Conservation (phyloP, 139 green algal genomes). For the Tetratostichococcus sp. region DNA sequence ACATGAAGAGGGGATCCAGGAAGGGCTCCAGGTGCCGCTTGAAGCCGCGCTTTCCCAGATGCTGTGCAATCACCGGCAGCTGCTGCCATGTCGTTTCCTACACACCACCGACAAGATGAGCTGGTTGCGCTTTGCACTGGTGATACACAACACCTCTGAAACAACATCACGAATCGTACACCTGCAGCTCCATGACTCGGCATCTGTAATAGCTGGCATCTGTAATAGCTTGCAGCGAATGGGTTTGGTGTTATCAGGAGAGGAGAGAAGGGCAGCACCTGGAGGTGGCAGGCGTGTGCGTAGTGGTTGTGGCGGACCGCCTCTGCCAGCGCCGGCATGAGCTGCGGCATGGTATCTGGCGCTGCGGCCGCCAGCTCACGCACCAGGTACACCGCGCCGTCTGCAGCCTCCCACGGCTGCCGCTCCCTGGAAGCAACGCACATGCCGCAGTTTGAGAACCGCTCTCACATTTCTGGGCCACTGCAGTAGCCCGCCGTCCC, state of each 20-base stretch:
- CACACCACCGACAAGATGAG: too few species aligned
- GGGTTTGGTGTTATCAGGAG: too few species aligned
- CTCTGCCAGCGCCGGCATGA: conserved; percentile 62
- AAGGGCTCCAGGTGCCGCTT: conserved; percentile 76
- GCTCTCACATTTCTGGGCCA: too few species aligned
- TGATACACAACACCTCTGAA: too few species aligned
- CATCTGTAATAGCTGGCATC: too few species aligned
- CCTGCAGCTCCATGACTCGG: too few species aligned
- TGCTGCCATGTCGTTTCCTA: conserved; percentile 69
- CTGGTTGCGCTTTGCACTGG: too few species aligned
- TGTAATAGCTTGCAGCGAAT: too few species aligned
- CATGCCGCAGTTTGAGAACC: too few species aligned
- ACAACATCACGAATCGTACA: too few species aligned
- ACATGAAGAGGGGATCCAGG: conserved; percentile 62
- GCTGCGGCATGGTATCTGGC: conserved; percentile 29
- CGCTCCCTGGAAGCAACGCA: conserved; percentile 35
- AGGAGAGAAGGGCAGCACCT: too few species aligned
- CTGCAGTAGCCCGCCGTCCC: too few species aligned
- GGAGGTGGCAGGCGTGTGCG: conserved; percentile 54
- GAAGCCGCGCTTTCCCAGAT: conserved; percentile 64
- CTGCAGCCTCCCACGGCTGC: conserved; percentile 87
- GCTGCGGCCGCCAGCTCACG: conserved; percentile 50
- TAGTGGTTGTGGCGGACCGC: conserved; percentile 61
- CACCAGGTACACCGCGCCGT: conserved; percentile 82
- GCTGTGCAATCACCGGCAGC: conserved; percentile 61